These are phyloP conservation scores for Penicilliopsis zonata DNA, from an alignment of 495 filamentous ascomycete genomes.

Conservation along the genomic window DNA sequence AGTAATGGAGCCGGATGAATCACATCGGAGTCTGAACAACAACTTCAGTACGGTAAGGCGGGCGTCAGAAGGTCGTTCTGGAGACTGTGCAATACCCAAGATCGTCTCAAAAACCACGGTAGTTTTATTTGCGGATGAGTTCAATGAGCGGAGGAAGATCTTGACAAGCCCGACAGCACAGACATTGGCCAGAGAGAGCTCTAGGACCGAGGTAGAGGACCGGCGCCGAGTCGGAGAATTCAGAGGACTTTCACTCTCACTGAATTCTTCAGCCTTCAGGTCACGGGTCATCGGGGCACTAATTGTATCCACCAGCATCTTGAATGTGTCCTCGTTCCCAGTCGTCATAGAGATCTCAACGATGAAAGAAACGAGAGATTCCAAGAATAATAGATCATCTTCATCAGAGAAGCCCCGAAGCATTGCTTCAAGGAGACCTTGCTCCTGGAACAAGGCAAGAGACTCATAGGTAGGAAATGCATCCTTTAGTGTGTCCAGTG, in stretches of 20 bases:
- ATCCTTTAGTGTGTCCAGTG: constrained; percentile 56
- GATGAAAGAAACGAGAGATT: constrained; percentile 33
- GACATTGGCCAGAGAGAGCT: constrained; percentile 28
- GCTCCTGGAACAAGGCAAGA: constrained; percentile 20
- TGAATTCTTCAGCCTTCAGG: constrained; percentile 12
- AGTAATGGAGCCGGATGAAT: constrained; percentile 60
- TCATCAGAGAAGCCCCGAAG: constrained; percentile 33
- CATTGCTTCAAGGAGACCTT: constrained; percentile 27
- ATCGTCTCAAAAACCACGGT: constrained; percentile 26
- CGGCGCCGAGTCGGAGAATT: constrained; percentile 15
- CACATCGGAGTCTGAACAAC: constrained; percentile 72
- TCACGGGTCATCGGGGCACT: constrained; percentile 27
- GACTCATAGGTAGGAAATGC: constrained; percentile 41
- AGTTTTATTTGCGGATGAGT: constrained; percentile 25
- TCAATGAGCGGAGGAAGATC: constrained; percentile 32
- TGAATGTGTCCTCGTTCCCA: constrained; percentile 21
- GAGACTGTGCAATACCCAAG: constrained; percentile 25
- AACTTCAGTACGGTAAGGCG: constrained; percentile 74
- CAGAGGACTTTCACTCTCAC: constrained; percentile 9
- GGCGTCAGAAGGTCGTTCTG: constrained; percentile 43
- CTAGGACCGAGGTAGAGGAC: constrained; percentile 22
- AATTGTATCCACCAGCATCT: constrained; percentile 20
- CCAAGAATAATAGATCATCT: constrained; percentile 35
- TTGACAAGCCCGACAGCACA: constrained; percentile 31
- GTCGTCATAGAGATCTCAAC: constrained; percentile 21